Conservation (phyloP, 164 flowering plant genomes). For the Sedum album region DNA sequence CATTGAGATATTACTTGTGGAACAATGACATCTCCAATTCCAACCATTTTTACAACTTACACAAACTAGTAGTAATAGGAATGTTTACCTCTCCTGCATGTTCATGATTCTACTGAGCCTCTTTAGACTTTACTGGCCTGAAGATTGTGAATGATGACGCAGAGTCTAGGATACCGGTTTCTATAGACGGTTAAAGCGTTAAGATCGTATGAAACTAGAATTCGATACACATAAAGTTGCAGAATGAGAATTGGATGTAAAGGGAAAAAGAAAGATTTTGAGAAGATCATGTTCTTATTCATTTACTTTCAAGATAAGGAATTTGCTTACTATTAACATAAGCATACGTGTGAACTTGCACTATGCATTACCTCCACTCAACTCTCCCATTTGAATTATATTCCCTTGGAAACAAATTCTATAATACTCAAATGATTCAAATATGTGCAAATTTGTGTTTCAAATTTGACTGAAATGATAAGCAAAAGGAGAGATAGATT, state of each 20-base stretch:
- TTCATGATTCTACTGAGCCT: neutral
- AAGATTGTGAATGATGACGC: neutral
- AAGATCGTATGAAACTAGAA: neutral
- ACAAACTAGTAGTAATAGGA: conserved; percentile 9
- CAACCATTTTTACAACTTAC: conserved; percentile 8
- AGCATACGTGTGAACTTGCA: conserved; percentile 3
- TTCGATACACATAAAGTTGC: neutral
- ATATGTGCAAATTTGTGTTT: neutral
- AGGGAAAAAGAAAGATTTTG: conserved; percentile 15
- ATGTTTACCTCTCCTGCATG: conserved; percentile 10
- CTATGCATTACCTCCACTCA: conserved; percentile 3
- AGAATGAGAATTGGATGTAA: conserved; percentile 1
- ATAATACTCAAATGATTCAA: neutral
- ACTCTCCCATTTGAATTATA: neutral
- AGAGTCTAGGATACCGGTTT: neutral
- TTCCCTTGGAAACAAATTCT: neutral
- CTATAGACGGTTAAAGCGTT: neutral
- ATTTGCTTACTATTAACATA: neutral
- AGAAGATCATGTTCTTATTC: conserved; percentile 30
- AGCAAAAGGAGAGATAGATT: neutral
- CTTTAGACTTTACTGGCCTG: neutral
- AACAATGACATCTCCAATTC: conserved; percentile 11
- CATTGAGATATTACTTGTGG: neutral
- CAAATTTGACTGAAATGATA: neutral
- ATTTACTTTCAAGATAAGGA: conserved; percentile 8